phyloP scores from a whole-genome alignment of 441 rosid genomes.

The Bocquillonia castaneifolia region DNA sequence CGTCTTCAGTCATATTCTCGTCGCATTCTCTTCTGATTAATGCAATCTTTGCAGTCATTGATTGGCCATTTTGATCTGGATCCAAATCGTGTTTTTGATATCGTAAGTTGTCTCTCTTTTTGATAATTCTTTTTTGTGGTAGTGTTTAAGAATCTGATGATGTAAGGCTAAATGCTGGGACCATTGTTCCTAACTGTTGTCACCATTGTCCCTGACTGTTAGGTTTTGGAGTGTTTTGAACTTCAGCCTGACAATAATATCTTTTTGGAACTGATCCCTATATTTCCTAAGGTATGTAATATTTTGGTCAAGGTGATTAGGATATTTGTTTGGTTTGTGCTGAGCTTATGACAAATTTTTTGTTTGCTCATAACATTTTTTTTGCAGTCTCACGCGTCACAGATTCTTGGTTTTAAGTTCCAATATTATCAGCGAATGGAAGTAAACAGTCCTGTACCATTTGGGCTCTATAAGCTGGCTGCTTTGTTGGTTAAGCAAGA shows the following conservation, averaged over 20 bases:
- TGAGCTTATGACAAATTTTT: neutral
- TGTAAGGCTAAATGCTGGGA: constrained; percentile 12
- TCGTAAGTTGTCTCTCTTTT: constrained; percentile 55
- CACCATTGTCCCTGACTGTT: constrained; percentile 31
- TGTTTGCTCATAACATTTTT: constrained; percentile 22
- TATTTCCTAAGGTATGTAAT: constrained; percentile 82
- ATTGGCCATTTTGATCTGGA: constrained; percentile 99
- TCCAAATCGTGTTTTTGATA: constrained; percentile 99
- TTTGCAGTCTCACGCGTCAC: constrained; percentile 99
- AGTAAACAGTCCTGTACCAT: constrained; percentile 77
- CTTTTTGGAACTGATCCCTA: constrained; percentile 86
- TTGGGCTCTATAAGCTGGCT: constrained; percentile 88
- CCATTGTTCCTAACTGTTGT: constrained; percentile 31
- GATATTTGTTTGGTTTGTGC: neutral
- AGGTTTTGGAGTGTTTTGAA: constrained; percentile 98
- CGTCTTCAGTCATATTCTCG: constrained; percentile 19
- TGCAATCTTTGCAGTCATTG: constrained; percentile 67
- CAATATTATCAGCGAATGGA: constrained; percentile 94
- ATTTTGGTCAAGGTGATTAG: neutral
- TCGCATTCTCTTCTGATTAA: constrained; percentile 25
- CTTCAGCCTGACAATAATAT: constrained; percentile 71
- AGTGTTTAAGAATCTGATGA: constrained; percentile 16
- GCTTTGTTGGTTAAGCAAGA: constrained; percentile 93
- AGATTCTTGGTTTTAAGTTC: constrained; percentile 98
- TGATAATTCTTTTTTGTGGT: neutral